Percentiles rank a stretch among this genome's conserved stretches.
phyloP scores from a whole-genome alignment of 192 early-diverging fungal species.

The Backusella tarrabulga region DNA sequence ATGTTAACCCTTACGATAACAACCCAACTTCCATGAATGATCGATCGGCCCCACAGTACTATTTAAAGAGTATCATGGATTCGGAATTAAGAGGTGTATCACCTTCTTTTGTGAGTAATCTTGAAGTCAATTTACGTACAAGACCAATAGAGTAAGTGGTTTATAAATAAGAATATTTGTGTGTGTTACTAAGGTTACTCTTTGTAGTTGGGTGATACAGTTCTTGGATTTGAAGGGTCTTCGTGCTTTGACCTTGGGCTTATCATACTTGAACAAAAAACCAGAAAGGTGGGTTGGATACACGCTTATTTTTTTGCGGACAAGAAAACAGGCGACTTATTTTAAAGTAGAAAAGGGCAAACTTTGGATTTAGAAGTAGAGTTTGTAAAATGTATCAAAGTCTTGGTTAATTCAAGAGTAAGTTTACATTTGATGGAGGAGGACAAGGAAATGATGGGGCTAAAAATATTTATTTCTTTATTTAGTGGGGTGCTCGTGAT shows the following conservation, averaged over 20 bases:
- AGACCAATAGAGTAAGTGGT: conserved; percentile 46
- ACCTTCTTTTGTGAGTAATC: conserved; percentile 39
- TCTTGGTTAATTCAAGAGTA: conserved; percentile 64
- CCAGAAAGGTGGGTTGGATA: conserved; percentile 16
- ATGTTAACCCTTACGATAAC: background rate
- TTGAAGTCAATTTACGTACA: conserved; percentile 54
- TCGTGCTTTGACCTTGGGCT: conserved; percentile 60
- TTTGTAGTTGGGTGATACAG: conserved; percentile 64
- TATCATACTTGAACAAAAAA: conserved; percentile 58
- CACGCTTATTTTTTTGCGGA: background rate
- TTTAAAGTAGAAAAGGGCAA: conserved; percentile 49
- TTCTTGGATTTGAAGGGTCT: conserved; percentile 78
- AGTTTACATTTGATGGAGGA: background rate
- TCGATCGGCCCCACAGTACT: conserved; percentile 48
- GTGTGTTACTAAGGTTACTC: background rate
- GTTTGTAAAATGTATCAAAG: conserved; percentile 77
- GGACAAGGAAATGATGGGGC: background rate
- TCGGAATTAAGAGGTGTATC: conserved; percentile 49
- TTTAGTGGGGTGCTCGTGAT: conserved; percentile 71
- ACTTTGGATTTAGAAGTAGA: conserved; percentile 75
- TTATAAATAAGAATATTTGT: background rate
- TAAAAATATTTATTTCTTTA: background rate
- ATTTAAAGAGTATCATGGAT: conserved; percentile 51
- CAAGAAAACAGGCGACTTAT: background rate
- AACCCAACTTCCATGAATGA: background rate